Evolutionary conservation across 1,284 basidiomycete genomes (phyloP).

Genomic region (Stygiomarasmius scandens): DNA sequence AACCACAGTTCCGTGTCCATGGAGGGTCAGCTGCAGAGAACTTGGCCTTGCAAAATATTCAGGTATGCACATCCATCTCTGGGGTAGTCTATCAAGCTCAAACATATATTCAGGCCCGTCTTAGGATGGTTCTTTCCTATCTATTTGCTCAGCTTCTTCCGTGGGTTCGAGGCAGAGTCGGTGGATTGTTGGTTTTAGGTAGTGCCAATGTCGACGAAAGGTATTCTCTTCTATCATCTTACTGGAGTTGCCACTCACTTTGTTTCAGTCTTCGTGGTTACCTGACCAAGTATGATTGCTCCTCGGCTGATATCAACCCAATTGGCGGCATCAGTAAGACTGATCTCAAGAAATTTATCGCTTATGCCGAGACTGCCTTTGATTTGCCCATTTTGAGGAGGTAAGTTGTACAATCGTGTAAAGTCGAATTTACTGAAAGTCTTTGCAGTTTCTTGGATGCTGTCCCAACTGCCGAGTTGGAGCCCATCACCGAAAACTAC

Average conservation of each 20-base stretch:
- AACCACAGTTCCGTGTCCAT: conserved; percentile 86
- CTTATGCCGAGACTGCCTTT: conserved; percentile 79
- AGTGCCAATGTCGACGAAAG: conserved; percentile 99
- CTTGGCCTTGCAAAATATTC: conserved; percentile 96
- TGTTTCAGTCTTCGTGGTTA: conserved; percentile 84
- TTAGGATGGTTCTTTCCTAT: conserved; percentile 97
- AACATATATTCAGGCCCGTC: conserved; percentile 61
- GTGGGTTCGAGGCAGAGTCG: conserved; percentile 85
- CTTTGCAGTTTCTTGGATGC: conserved; percentile 84
- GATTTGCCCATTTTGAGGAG: conserved; percentile 82
- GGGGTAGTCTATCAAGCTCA: not conserved
- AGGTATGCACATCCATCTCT: conserved; percentile 47
- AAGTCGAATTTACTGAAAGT: not conserved
- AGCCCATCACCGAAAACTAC: conserved; percentile 92
- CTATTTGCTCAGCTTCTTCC: conserved; percentile 96
- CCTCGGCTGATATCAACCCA: conserved; percentile 96
- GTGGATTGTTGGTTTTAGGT: conserved; percentile 91
- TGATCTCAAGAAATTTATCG: conserved; percentile 95
- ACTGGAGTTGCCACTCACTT: conserved; percentile 1
- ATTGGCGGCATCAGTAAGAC: conserved; percentile 99
- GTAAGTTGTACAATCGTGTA: conserved; percentile 42
- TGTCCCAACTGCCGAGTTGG: conserved; percentile 93
- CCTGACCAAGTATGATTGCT: conserved; percentile 97
- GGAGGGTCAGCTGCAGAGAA: conserved; percentile 92
- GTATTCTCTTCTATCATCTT: conserved; percentile 38